phyloP scores from a whole-genome alignment of 768 basidiomycete species.

The Phylloporus sp. region DNA sequence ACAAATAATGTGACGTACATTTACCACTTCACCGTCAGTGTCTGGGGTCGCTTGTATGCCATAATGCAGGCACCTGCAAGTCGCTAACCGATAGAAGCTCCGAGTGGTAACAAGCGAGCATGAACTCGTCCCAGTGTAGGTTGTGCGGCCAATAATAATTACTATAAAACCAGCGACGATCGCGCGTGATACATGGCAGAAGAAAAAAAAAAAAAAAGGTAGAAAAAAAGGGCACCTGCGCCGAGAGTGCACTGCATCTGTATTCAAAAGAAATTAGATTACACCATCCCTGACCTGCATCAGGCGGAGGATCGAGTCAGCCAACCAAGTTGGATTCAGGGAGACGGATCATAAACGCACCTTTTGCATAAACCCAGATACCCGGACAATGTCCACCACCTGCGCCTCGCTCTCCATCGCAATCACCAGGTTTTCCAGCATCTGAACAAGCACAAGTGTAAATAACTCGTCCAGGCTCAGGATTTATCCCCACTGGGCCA shows the following conservation, averaged over 20 bases:
- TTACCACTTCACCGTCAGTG: no score
- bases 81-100: no score
- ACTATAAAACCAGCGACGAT: constrained; percentile 23
- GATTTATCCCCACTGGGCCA: constrained; percentile 21
- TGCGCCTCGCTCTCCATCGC: constrained; percentile 87
- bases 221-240: constrained; percentile 6
- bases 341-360: constrained; percentile 37
- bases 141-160: constrained; percentile 14
- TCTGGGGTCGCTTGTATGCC: no score
- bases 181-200: constrained; percentile 33
- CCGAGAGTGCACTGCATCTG: constrained; percentile 7
- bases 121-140: no score
- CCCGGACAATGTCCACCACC: constrained; percentile 76
- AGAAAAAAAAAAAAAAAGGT: constrained; percentile 1
- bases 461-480: constrained; percentile 19
- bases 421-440: constrained; percentile 79
- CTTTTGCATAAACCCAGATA: constrained; percentile 91
- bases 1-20: no score
- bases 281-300: constrained; percentile 39
- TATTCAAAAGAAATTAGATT: constrained; percentile 32
- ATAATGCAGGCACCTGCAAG: no score
- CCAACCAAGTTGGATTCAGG: constrained; percentile 14
- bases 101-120: no score
- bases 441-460: constrained; percentile 41
- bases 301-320: constrained; percentile 21